Base-by-base conservation (phyloP, 139 green algal genomes). In the Chlamydomonas urium region DNA sequence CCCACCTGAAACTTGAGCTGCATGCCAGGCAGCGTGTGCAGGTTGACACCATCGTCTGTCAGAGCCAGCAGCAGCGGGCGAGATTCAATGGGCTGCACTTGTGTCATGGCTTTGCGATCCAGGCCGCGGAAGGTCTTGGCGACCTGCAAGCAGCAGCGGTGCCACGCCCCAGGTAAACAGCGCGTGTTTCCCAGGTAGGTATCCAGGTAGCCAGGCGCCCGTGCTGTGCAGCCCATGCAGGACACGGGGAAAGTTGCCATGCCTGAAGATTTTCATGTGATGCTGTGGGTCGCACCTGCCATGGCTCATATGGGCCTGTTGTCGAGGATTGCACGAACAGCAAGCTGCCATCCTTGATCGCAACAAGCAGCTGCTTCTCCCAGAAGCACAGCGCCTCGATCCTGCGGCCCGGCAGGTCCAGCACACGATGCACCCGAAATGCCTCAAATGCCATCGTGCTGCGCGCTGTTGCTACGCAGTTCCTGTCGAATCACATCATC, bases 1-100 rank as follows among this genome's bases (percentile, higher is more conserved):
- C 68, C 53, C 38, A 66, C 48, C 66, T 75, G 74, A 38, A 60
- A 80, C 60, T 75, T 75, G 26, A 80, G 74, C 59, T 67, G 31
- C 74, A 80, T 72, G 58, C 66, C 58, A 23, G 68, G 77, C 33
- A 75, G 45, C 29, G 47, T 62, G 26, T 69, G 69, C 31, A 81
- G 62, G 48, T 76, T 69, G 21, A 73, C 63, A 26, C 69, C 69
- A 1, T 65, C 69, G 38, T 76, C 75, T 23, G 69, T 71, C 21
- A 70, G 59, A 3, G 24, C 32, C 47, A 76, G 56, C 32, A 79
- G 73, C 60, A 78, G 45, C 53, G 48, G 32, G n/a, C 57, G 50
- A 24, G 4, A 3, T 24, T 24, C 3, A 10, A 63, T 58, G 17
- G 66, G 33, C 42, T 65, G 56, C 53, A 79, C 71, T 45, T 74